Base-by-base conservation (phyloP, 2,329 filamentous ascomycete species). In the Rhytidhysteron rufulum region DNA sequence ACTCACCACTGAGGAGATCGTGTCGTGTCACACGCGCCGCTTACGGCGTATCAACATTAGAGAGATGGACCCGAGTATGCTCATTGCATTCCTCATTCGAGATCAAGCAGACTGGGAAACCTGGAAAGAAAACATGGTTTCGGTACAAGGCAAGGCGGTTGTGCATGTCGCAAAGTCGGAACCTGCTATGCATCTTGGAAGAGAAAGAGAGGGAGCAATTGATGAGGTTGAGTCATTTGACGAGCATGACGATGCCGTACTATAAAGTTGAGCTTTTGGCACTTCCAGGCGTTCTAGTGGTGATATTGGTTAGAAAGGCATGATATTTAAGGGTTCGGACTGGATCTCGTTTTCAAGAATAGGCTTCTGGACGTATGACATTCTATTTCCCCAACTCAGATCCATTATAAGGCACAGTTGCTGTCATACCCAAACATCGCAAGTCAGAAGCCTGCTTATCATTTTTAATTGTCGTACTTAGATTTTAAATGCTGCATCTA, bases 51-150 rank as follows among this genome's bases (percentile, higher is more conserved):
- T 98, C 21, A 84, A 93, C 51, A 77, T 98, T 35, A 82, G 82
- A 43, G 90, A 97, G 58, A 93, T 98, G 87, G 93, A 98, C 56
- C 93, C 93, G 0, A 96, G 89, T 58, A 98, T 98, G 93, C 71
- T 98, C 31, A 87, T 98, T 49, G 91, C 88, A 4, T 97, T 97
- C 57, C 69, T 98, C 25, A 89, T 98, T 46, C 79, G 77, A 30
- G 80, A 86, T 42, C 83, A 91, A 53, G 77, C 83, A 31, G 93
- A 98, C 51, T 97, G 91, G 85, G 69, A 77, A 29, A 77, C 80
- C 39, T 97, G 90, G 90, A 85, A 87, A 57, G 73, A 78, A 43
- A 78, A 80, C n/a, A 76, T 95, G 2, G 80, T 80, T 51, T 79
- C 85, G 51, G 81, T 86, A 7, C 81, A 86, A 42, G 63, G 63